A percentile compares a stretch with the other conserved stretches of the same genome.
Conservation (phyloP, 2,329 filamentous ascomycete species). For the Penicillium sp. region DNA sequence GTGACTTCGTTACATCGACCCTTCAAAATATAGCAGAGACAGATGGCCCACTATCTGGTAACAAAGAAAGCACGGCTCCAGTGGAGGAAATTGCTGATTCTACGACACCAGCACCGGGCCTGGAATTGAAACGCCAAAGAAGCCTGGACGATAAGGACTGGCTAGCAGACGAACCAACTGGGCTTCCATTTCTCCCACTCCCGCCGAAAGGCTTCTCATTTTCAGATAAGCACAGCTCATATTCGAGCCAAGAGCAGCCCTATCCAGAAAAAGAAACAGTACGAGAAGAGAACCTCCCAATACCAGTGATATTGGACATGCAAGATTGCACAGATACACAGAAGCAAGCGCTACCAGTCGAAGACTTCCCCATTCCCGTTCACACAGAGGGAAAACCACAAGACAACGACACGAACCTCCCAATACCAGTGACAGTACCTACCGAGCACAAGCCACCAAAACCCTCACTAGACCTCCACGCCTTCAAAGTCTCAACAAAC, state of each 20-base stretch:
- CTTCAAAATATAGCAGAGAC: conserved; percentile 5
- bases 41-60: not conserved
- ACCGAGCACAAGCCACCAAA: not conserved
- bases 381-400: not conserved
- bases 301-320: conserved; percentile 7
- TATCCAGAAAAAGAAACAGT: not conserved
- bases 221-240: not conserved
- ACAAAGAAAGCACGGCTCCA: not conserved
- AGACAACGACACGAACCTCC: not conserved
- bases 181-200: not conserved
- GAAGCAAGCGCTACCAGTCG: conserved; percentile 1
- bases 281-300: conserved; percentile 10
- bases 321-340: conserved; percentile 5
- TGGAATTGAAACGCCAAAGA: not conserved
- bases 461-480: not conserved
- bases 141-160: not conserved
- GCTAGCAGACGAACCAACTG: not conserved
- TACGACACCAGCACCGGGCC: not conserved
- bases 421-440: not conserved
- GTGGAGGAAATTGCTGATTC: not conserved
- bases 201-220: not conserved
- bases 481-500: not conserved
- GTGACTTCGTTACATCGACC: conserved; percentile 8
- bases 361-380: conserved; percentile 8
- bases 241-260: not conserved